Evolutionary conservation across 768 basidiomycete genomes (phyloP).

Genomic region (Boletus edulis): DNA sequence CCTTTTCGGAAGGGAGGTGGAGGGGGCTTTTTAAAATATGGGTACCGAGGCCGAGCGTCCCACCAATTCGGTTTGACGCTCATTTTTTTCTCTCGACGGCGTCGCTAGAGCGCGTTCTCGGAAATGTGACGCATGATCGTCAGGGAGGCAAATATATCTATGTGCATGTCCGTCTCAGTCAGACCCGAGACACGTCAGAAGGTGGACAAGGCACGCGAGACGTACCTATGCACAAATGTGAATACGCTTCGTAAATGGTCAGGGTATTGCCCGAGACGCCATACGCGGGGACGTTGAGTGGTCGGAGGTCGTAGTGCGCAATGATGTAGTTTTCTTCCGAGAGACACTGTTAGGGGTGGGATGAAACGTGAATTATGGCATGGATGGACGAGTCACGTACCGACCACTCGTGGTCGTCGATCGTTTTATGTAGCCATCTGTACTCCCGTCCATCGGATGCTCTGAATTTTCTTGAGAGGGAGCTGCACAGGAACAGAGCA

Average conservation of each 20-base stretch:
- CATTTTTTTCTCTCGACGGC: not conserved
- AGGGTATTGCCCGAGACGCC: constrained; percentile 62
- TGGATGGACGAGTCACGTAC: constrained; percentile 42
- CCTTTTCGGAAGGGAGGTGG: not conserved
- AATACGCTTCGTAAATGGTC: constrained; percentile 55
- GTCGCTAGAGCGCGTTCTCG: constrained; percentile 41
- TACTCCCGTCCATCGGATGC: constrained; percentile 72
- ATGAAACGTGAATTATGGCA: not conserved
- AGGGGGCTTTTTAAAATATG: constrained; percentile 7
- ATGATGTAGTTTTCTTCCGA: constrained; percentile 52
- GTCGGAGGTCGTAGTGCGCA: constrained; percentile 65
- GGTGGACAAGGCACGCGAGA: not conserved
- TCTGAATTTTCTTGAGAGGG: constrained; percentile 64
- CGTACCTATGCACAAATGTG: constrained; percentile 54
- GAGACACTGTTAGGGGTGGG: constrained; percentile 43
- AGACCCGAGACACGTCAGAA: not conserved
- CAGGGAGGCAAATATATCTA: constrained; percentile 58
- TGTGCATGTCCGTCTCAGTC: not conserved
- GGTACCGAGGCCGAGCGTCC: not conserved
- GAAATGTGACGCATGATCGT: constrained; percentile 65
- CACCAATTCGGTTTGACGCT: not conserved
- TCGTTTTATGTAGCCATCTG: constrained; percentile 56
- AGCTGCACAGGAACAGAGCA: constrained; percentile 36
- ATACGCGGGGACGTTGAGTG: constrained; percentile 51
- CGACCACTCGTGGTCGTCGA: constrained; percentile 70